Conservation (phyloP, 1,284 basidiomycete species). For the Tranzscheliella williamsii region DNA sequence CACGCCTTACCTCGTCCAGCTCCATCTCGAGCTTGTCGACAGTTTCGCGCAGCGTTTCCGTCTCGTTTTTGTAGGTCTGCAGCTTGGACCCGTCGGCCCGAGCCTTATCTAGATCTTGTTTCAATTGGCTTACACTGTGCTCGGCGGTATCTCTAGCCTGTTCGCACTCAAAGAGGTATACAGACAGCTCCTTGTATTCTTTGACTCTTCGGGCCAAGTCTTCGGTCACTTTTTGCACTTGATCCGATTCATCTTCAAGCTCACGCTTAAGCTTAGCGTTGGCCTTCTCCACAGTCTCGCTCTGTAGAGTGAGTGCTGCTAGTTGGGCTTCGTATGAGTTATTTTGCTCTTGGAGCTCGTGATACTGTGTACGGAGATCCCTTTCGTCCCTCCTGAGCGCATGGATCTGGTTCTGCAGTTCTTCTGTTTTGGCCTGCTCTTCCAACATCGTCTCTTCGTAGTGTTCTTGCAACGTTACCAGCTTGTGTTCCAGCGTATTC, state of each 20-base stretch:
- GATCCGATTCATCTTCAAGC: conserved; percentile 29
- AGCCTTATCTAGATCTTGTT: conserved; percentile 21
- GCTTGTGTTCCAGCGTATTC: conserved; percentile 30
- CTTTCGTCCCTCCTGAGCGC: conserved; percentile 32
- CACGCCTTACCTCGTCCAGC: conserved; percentile 25
- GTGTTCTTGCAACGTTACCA: conserved; percentile 33
- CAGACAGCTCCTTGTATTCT: conserved; percentile 26
- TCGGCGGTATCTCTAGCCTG: conserved; percentile 16
- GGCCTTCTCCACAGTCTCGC: conserved; percentile 26
- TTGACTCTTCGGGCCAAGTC: conserved; percentile 24
- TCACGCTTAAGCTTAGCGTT: conserved; percentile 20
- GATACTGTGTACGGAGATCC: conserved; percentile 17
- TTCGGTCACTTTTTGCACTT: conserved; percentile 17
- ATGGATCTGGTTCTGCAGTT: conserved; percentile 27
- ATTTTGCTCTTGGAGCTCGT: conserved; percentile 31
- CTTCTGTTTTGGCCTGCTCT: conserved; percentile 29
- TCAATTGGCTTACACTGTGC: conserved; percentile 3
- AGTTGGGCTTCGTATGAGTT: conserved; percentile 23
- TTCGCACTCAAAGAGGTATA: conserved; percentile 30
- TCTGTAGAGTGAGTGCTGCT: conserved; percentile 18
- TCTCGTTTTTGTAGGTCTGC: conserved; percentile 26
- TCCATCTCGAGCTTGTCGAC: conserved; percentile 39
- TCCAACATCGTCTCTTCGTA: conserved; percentile 33
- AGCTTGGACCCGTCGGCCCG: conserved; percentile 14
- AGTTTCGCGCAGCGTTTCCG: conserved; percentile 12